phyloP scores from a whole-genome alignment of 2,329 filamentous ascomycete species.

The Trichoderma afroharzianum region DNA sequence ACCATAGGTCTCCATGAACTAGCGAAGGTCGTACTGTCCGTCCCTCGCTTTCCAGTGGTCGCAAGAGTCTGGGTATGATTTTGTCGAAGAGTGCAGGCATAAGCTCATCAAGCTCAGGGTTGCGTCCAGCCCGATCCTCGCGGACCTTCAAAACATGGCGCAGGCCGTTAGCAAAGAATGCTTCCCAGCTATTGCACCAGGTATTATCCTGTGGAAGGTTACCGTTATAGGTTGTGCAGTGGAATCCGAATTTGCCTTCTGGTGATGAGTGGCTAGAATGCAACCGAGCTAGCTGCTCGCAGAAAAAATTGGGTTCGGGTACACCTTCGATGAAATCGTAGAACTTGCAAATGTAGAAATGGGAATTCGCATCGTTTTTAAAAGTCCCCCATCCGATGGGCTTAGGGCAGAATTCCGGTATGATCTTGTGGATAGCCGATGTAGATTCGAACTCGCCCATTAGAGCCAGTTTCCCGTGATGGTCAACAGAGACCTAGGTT shows the following conservation, averaged over 20 bases:
- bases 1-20: constrained; percentile 45
- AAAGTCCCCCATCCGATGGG: neutral
- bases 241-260: constrained; percentile 37
- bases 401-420: neutral
- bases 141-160: constrained; percentile 29
- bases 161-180: constrained; percentile 34
- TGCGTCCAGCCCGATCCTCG: constrained; percentile 26
- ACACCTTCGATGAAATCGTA: neutral
- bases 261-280: constrained; percentile 24
- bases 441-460: constrained; percentile 9
- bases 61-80: constrained; percentile 44
- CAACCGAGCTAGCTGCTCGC: neutral
- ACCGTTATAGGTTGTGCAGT: constrained; percentile 32
- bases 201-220: constrained; percentile 28
- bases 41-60: constrained; percentile 40
- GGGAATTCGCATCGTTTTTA: neutral
- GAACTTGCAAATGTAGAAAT: constrained; percentile 11
- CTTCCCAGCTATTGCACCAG: constrained; percentile 38
- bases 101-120: constrained; percentile 30
- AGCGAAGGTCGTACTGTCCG: constrained; percentile 40
- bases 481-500: neutral
- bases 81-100: constrained; percentile 33
- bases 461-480: constrained; percentile 8
- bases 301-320: constrained; percentile 1
- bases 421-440: neutral